Conservation (phyloP, 2,329 filamentous ascomycete genomes). For the Cytospora leucostoma region DNA sequence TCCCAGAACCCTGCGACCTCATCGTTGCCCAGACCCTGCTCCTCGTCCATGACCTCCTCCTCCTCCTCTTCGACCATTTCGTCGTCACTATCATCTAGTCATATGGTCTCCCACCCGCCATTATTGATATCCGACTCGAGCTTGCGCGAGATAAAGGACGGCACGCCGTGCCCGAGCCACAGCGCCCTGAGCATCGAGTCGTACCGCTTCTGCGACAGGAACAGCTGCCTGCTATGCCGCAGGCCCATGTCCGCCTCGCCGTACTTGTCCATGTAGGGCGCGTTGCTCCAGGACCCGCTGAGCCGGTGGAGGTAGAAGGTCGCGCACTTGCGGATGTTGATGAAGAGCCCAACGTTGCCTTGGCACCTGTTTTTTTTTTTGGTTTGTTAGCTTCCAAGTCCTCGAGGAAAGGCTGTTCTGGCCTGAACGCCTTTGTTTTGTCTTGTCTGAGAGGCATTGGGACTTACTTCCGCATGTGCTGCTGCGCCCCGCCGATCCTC, state of each 20-base stretch:
- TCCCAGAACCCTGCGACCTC: not conserved
- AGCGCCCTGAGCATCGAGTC: conserved; percentile 82
- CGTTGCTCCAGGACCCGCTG: conserved; percentile 81
- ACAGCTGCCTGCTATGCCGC: conserved; percentile 83
- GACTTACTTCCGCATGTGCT: conserved; percentile 82
- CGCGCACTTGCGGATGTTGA: conserved; percentile 95
- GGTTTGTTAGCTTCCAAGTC: conserved; percentile 22
- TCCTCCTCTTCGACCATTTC: conserved; percentile 2
- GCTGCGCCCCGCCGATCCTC: conserved; percentile 79
- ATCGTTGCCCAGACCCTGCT: not conserved
- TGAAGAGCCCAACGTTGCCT: conserved; percentile 85
- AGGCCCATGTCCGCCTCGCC: conserved; percentile 94
- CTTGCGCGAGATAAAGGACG: conserved; percentile 84
- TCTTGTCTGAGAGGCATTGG: not conserved
- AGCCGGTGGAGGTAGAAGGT: conserved; percentile 82
- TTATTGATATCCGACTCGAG: conserved; percentile 96
- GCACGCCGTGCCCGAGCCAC: conserved; percentile 85
- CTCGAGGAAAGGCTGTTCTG: not conserved
- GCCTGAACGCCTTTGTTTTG: not conserved
- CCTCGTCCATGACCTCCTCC: conserved; percentile 9
- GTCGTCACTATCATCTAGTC: conserved; percentile 31
- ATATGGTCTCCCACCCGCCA: conserved; percentile 92
- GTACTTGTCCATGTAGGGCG: conserved; percentile 93
- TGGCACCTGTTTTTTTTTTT: conserved; percentile 65
- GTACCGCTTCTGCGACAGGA: conserved; percentile 90